phyloP scores from a whole-genome alignment of 306 rosid species.

The Pyrus pyrifolia region DNA sequence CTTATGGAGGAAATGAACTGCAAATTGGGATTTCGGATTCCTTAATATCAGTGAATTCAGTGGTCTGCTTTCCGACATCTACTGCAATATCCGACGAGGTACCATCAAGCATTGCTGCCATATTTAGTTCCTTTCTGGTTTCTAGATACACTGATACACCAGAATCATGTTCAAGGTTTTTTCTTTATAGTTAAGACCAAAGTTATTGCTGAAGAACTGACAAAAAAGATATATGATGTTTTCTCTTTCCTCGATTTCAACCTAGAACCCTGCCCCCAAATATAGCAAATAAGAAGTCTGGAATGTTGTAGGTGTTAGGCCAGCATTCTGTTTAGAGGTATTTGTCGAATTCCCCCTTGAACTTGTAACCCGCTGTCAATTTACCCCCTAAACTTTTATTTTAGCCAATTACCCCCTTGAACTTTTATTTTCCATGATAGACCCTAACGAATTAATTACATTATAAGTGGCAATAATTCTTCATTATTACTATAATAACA shows the following conservation, averaged over 20 bases:
- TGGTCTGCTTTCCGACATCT: slow-evolving; percentile 29
- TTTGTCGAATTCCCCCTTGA: too few species aligned
- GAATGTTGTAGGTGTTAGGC: background rate
- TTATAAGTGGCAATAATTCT: background rate
- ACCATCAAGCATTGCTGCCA: slow-evolving; percentile 11
- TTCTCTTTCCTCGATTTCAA: background rate
- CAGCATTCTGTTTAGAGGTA: background rate
- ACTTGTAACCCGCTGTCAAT: too few species aligned
- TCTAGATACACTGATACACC: slow-evolving; percentile 17
- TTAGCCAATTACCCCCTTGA: too few species aligned
- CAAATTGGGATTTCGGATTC: slow-evolving; percentile 25
- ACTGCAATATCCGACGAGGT: slow-evolving; percentile 45
- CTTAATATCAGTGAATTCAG: slow-evolving; percentile 32
- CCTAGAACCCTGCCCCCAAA: background rate
- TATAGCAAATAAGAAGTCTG: background rate
- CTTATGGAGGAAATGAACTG: slow-evolving; percentile 30
- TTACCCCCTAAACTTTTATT: too few species aligned
- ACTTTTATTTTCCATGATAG: too few species aligned
- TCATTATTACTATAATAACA: background rate
- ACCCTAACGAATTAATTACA: background rate
- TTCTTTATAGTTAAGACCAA: background rate
- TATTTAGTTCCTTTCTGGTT: slow-evolving; percentile 19
- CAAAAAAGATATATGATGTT: background rate
- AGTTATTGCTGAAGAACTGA: background rate
- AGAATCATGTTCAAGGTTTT: background rate